A percentile compares a stretch with the other conserved stretches of the same genome.
phyloP scores from a whole-genome alignment of 140 eudicot species.

The Erigeron philadelphicus region DNA sequence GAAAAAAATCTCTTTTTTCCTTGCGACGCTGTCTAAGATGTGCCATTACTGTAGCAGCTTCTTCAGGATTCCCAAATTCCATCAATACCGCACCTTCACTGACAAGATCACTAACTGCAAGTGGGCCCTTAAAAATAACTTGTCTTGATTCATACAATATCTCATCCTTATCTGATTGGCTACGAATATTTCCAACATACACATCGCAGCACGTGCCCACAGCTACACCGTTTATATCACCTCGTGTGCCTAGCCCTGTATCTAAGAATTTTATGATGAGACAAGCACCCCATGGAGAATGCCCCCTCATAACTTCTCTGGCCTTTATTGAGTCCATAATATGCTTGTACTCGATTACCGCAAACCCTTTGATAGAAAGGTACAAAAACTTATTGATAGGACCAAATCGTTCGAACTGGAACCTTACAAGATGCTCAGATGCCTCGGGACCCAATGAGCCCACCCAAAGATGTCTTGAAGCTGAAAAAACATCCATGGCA shows the following conservation, averaged over 20 bases:
- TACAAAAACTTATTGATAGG: conserved; percentile 50
- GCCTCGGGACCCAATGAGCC: conserved; percentile 83
- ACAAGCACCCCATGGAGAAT: conserved; percentile 75
- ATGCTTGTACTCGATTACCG: conserved; percentile 57
- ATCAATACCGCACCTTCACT: conserved; percentile 75
- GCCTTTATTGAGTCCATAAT: conserved; percentile 78
- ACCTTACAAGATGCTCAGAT: conserved; percentile 63
- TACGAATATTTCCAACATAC: conserved; percentile 61
- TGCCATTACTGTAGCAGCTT: conserved; percentile 57
- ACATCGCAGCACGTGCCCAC: conserved; percentile 71
- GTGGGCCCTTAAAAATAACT: conserved; percentile 51
- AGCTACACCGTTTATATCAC: conserved; percentile 56
- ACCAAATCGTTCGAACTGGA: conserved; percentile 81
- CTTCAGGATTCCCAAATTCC: conserved; percentile 86
- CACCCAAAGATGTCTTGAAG: conserved; percentile 74
- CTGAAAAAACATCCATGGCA: conserved; percentile 69
- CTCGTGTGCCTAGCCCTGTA: conserved; percentile 67
- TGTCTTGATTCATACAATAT: conserved; percentile 57
- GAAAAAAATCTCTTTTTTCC: conserved; percentile 38
- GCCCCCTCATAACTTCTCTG: conserved; percentile 62
- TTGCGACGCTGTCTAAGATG: conserved; percentile 62
- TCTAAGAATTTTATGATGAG: conserved; percentile 71
- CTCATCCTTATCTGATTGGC: conserved; percentile 76
- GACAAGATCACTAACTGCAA: conserved; percentile 56
- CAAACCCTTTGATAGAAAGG: conserved; percentile 58